Evolutionary conservation across 768 basidiomycete genomes (phyloP).

Genomic region (Kwoniella sp.): DNA sequence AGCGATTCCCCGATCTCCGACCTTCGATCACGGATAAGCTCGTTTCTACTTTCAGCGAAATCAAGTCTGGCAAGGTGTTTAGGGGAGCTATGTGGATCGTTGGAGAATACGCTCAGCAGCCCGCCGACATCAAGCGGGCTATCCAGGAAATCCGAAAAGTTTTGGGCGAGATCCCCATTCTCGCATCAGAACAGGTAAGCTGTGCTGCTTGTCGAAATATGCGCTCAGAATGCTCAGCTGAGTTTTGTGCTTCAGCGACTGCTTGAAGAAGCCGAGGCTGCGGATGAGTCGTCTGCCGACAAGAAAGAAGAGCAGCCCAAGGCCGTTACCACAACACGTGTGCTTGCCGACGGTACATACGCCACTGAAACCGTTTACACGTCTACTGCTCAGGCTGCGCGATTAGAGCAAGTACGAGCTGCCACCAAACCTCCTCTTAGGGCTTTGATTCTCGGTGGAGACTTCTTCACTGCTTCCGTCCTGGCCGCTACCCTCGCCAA

Average conservation of each 20-base stretch:
- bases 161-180: constrained; percentile 94
- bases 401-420: constrained; percentile 78
- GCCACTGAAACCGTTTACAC: constrained; percentile 91
- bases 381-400: constrained; percentile 61
- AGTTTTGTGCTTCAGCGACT: constrained; percentile 56
- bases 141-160: constrained; percentile 80
- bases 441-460: constrained; percentile 88
- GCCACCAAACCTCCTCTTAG: constrained; percentile 88
- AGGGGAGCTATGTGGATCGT: constrained; percentile 95
- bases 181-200: constrained; percentile 78
- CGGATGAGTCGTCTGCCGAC: constrained; percentile 61
- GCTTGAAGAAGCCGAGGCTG: constrained; percentile 72
- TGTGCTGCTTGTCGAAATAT: neutral
- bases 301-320: constrained; percentile 58
- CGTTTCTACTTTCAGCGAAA: constrained; percentile 73
- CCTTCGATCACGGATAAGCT: constrained; percentile 81
- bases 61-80: constrained; percentile 96
- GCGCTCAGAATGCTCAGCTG: neutral
- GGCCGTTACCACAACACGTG: constrained; percentile 63
- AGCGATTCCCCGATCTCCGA: constrained; percentile 90
- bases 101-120: constrained; percentile 78
- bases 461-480: constrained; percentile 94
- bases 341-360: constrained; percentile 95
- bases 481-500: constrained; percentile 89
- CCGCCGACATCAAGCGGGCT: constrained; percentile 66